Evolutionary conservation across 345 rosid species (phyloP).

Genomic region (Carallia pectinifolia): DNA sequence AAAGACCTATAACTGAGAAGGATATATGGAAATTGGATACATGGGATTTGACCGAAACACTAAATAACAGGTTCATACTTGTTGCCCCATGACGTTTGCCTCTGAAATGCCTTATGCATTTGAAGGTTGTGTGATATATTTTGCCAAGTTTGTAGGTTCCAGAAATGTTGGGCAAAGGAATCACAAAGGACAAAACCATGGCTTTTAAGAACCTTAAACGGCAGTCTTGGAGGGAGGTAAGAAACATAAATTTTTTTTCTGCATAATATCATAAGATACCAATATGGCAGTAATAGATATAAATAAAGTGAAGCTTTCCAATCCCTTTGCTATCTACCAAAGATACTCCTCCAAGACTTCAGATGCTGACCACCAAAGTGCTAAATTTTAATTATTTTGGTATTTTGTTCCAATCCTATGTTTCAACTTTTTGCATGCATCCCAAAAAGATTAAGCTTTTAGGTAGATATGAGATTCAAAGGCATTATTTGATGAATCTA

Average conservation of each 20-base stretch:
- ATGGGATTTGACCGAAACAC: conserved; percentile 91
- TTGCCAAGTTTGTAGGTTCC: conserved; percentile 54
- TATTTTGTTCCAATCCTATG: too few species aligned
- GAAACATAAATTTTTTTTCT: neutral
- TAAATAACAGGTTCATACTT: conserved; percentile 52
- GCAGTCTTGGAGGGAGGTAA: conserved; percentile 92
- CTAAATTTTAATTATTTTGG: too few species aligned
- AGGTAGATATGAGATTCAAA: too few species aligned
- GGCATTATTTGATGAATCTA: too few species aligned
- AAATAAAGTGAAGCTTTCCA: too few species aligned
- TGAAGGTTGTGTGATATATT: conserved; percentile 21
- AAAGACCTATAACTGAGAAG: conserved; percentile 85
- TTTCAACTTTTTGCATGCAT: too few species aligned
- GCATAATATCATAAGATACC: neutral
- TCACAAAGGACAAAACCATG: conserved; percentile 72
- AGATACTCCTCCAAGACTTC: too few species aligned
- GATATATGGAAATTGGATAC: conserved; percentile 91
- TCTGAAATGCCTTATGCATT: conserved; percentile 8
- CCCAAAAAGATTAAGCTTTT: too few species aligned
- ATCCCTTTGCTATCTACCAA: too few species aligned
- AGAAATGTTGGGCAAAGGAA: conserved; percentile 84
- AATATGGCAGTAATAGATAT: too few species aligned
- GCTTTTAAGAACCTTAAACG: conserved; percentile 79
- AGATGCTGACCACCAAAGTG: too few species aligned
- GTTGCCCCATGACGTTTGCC: neutral